phyloP scores from a whole-genome alignment of 805 yeast species.

The Saccharomycopsis microspora region DNA sequence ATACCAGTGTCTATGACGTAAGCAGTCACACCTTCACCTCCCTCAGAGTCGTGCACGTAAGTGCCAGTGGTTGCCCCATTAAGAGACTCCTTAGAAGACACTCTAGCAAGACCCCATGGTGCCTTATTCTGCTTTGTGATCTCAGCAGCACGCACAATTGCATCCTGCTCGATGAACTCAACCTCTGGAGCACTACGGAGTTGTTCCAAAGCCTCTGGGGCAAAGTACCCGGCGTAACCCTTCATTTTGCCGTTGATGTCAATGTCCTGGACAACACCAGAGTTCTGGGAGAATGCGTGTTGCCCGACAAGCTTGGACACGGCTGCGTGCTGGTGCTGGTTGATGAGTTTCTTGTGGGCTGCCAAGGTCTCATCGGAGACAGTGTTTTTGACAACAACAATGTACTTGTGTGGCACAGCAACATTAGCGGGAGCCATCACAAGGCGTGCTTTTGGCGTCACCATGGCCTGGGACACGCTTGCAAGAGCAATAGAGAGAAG shows the following conservation, averaged over 20 bases:
- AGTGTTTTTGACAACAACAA: conserved; percentile 6
- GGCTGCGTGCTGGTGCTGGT: conserved; percentile 26
- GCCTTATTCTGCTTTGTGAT: conserved; percentile 43
- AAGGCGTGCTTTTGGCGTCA: conserved; percentile 25
- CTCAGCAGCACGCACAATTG: conserved; percentile 28
- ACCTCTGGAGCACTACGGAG: conserved; percentile 57
- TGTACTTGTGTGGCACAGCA: conserved; percentile 13
- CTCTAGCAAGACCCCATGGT: conserved; percentile 68
- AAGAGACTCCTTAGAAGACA: conserved; percentile 50
- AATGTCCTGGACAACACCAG: conserved; percentile 52
- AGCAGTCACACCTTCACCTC: conserved; percentile 48
- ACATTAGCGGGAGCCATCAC: conserved; percentile 25
- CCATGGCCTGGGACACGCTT: conserved; percentile 36
- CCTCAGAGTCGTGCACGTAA: conserved; percentile 48
- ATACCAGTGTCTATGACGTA: conserved; percentile 47
- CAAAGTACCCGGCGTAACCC: conserved; percentile 83
- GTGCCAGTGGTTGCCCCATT: conserved; percentile 37
- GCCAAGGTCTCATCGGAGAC: conserved; percentile 35
- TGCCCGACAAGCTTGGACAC: conserved; percentile 23
- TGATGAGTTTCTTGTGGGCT: conserved; percentile 45
- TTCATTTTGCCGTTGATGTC: conserved; percentile 30
- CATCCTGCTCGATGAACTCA: conserved; percentile 53
- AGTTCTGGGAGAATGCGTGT: conserved; percentile 20
- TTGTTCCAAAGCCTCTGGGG: conserved; percentile 58
- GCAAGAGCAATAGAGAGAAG: conserved; percentile 27